Percentiles rank a stretch among this genome's conserved stretches.
phyloP scores from a whole-genome alignment of 192 early-diverging fungal genomes.

The Gonapodya prolifera region DNA sequence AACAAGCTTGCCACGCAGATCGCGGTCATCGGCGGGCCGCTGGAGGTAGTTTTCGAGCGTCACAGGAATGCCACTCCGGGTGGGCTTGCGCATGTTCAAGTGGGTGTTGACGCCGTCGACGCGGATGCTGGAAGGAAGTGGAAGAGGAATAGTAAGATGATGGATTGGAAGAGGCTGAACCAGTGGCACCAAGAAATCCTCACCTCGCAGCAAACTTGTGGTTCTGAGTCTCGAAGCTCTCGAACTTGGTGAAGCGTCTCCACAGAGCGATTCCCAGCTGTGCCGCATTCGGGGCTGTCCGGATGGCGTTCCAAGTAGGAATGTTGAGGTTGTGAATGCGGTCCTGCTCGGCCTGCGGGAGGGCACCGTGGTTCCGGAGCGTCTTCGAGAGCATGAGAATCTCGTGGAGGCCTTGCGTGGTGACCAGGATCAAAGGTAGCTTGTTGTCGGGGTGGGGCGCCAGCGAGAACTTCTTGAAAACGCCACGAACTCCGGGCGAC shows the following conservation, averaged over 20 bases:
- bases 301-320: not conserved
- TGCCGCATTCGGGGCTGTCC: too few relatives aligned
- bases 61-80: not conserved
- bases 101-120: not conserved
- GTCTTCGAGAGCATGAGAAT: not conserved
- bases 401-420: not conserved
- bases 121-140: not conserved
- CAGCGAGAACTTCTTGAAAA: not conserved
- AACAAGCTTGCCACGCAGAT: not conserved
- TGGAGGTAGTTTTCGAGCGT: not conserved
- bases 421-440: not conserved
- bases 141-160: not conserved
- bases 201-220: not conserved
- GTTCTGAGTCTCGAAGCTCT: not conserved
- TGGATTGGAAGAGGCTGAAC: not conserved
- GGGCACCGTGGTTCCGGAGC: not conserved
- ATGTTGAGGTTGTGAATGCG: not conserved
- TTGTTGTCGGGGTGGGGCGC: not conserved
- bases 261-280: not conserved
- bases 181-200: not conserved
- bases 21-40: not conserved
- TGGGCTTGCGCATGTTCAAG: not conserved
- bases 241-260: not conserved
- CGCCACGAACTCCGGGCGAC: not conserved
- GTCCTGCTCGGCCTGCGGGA: not conserved